phyloP scores from a whole-genome alignment of 2,329 filamentous ascomycete genomes.

The Colletotrichum truncatum region DNA sequence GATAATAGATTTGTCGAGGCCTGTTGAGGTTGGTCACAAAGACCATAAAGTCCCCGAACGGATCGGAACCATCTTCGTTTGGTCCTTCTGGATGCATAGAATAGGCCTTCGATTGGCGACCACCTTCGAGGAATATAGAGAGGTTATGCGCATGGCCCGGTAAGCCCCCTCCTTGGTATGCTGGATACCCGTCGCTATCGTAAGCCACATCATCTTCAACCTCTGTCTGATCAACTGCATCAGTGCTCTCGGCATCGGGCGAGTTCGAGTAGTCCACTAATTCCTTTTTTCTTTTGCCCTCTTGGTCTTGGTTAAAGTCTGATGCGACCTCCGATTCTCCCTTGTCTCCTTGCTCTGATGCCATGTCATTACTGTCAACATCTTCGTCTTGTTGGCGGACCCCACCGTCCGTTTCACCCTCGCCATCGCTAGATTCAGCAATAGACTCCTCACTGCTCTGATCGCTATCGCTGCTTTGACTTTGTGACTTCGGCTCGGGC shows the following conservation, averaged over 20 bases:
- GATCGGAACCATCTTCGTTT: background rate
- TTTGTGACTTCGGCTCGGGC: background rate
- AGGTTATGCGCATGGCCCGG: background rate
- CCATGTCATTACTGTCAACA: background rate
- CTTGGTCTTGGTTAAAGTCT: background rate
- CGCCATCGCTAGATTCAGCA: background rate
- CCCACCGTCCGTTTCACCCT: background rate
- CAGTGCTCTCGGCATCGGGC: no score
- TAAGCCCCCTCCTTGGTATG: background rate
- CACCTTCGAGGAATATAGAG: background rate
- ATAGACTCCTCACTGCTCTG: no score
- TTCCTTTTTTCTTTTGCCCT: no score
- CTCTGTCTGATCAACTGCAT: no score
- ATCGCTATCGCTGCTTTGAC: no score
- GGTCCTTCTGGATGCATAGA: background rate
- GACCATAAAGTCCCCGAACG: background rate
- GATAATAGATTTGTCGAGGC: background rate
- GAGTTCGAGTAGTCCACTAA: no score
- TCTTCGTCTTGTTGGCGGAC: background rate
- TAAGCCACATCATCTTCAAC: background rate
- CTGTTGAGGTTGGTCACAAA: background rate
- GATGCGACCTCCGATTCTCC: background rate
- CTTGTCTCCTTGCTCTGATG: background rate
- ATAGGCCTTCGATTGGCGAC: background rate
- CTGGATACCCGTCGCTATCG: background rate